phyloP scores from a whole-genome alignment of 768 basidiomycete species.

The Cantharellus anzutake region DNA sequence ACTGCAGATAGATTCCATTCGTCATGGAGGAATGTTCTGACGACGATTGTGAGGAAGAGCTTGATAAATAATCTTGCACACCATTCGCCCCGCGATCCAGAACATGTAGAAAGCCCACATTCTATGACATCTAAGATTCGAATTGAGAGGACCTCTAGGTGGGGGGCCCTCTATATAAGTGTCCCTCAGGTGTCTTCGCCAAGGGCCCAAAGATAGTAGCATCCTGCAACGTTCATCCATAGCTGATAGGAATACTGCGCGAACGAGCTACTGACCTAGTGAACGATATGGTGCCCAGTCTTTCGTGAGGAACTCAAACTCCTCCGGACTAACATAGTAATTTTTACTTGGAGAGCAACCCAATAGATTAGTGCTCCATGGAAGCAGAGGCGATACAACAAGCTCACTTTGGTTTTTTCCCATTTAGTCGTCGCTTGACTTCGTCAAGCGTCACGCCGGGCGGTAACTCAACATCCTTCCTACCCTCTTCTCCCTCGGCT shows the following conservation, averaged over 20 bases:
- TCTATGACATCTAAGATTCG: no score
- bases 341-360: slow-evolving; percentile 25
- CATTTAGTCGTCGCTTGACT: slow-evolving; percentile 40
- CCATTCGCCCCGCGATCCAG: no score
- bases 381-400: slow-evolving; percentile 3
- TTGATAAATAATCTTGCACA: no score
- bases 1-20: no score
- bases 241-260: background rate
- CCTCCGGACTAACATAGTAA: slow-evolving; percentile 54
- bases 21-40: no score
- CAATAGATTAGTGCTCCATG: background rate
- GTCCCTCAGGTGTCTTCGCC: background rate
- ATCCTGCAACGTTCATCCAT: background rate
- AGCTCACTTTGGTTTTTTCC: slow-evolving; percentile 50
- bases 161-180: no score
- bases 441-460: slow-evolving; percentile 35
- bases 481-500: background rate
- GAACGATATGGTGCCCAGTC: slow-evolving; percentile 70
- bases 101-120: no score
- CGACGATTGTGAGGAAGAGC: no score
- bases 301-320: slow-evolving; percentile 64
- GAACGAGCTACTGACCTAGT: slow-evolving; percentile 27
- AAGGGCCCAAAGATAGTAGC: slow-evolving; percentile 1
- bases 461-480: slow-evolving; percentile 24
- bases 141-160: no score